phyloP scores from a whole-genome alignment of 1,284 basidiomycete genomes.

The Anthracocystis setariae region DNA sequence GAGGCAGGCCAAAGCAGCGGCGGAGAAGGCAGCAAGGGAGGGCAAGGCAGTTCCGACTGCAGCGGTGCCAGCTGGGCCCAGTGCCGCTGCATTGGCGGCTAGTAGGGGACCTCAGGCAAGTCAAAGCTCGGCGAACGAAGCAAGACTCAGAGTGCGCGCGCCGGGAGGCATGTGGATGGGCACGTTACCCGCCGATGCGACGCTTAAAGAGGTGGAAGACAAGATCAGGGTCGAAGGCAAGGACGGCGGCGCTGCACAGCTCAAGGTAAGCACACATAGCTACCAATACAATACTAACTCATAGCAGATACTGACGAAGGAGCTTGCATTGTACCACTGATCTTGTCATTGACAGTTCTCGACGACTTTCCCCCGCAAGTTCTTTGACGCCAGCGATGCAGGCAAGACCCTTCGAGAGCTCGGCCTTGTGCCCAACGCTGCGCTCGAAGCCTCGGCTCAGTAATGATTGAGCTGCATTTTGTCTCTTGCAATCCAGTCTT shows the following conservation, averaged over 20 bases:
- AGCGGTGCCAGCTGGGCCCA: conserved; percentile 27
- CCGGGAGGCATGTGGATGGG: conserved; percentile 64
- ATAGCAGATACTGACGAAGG: background rate
- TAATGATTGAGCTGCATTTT: background rate
- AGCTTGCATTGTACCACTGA: background rate
- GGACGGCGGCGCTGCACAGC: conserved; percentile 32
- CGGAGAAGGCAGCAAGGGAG: conserved; percentile 61
- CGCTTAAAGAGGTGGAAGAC: conserved; percentile 49
- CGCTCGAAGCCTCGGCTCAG: conserved; percentile 55
- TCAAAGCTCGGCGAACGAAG: conserved; percentile 53
- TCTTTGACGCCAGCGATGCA: conserved; percentile 55
- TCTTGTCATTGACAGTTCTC: conserved; percentile 52
- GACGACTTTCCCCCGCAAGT: conserved; percentile 63
- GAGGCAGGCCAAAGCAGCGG: conserved; percentile 61
- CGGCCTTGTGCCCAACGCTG: conserved; percentile 65
- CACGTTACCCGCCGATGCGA: conserved; percentile 54
- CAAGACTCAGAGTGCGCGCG: conserved; percentile 59
- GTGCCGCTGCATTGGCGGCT: conserved; percentile 37
- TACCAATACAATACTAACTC: background rate
- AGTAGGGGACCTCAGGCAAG: conserved; percentile 35
- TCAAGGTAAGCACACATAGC: conserved; percentile 46
- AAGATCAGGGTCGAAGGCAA: conserved; percentile 57
- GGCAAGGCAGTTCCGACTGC: conserved; percentile 23
- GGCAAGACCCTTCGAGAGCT: conserved; percentile 61
- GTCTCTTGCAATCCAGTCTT: no score